Evolutionary conservation across 2,329 filamentous ascomycete species (phyloP).

Genomic region (Pseudogymnoascus sp.): DNA sequence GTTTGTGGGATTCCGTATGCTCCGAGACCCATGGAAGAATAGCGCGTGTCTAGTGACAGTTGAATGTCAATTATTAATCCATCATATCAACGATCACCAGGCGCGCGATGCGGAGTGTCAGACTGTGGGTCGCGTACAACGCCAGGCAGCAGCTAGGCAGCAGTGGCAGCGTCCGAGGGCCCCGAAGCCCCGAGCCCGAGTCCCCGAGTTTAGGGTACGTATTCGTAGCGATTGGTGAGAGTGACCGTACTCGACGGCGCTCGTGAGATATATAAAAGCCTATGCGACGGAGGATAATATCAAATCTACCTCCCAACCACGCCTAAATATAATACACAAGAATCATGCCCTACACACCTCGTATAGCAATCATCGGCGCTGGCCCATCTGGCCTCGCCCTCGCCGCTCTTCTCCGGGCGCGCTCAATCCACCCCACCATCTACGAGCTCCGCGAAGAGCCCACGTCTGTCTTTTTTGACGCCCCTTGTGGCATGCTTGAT

Average conservation of each 20-base stretch:
- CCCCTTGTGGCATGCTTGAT: slow-evolving; percentile 38
- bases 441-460: slow-evolving; percentile 30
- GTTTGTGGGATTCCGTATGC: too few relatives aligned
- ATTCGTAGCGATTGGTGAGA: not conserved
- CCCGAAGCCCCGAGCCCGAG: not conserved
- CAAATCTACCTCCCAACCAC: not conserved
- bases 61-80: too few relatives aligned
- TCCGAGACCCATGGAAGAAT: too few relatives aligned
- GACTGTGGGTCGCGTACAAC: slow-evolving; percentile 29
- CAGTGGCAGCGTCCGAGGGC: not conserved
- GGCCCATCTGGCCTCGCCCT: slow-evolving; percentile 42
- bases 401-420: slow-evolving; percentile 36
- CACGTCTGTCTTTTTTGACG: slow-evolving; percentile 20
- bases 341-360: not conserved
- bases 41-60: too few relatives aligned
- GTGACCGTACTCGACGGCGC: too few relatives aligned
- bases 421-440: slow-evolving; percentile 28
- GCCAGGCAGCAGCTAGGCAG: slow-evolving; percentile 30
- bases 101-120: not conserved
- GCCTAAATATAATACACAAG: not conserved
- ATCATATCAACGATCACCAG: not conserved
- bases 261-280: not conserved
- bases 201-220: not conserved
- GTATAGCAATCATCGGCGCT: slow-evolving; percentile 39
- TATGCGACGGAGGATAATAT: not conserved